These are phyloP conservation scores for Pelargonium cotyledonis DNA, from an alignment of 441 rosid species.

Conservation along the genomic window DNA sequence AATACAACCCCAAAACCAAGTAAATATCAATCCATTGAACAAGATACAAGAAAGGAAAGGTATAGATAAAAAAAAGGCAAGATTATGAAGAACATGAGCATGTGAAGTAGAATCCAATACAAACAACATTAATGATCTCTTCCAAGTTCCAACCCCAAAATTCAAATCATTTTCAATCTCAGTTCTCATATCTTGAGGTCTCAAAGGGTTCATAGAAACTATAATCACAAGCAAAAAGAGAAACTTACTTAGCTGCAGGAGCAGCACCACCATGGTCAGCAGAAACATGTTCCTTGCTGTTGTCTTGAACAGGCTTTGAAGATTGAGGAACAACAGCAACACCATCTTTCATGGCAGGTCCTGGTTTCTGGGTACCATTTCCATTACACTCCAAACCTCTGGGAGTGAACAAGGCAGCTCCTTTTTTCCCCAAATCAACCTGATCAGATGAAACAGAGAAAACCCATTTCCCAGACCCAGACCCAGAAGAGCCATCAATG, in stretches of 20 bases:
- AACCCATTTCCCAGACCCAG: conserved; percentile 35
- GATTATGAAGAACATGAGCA: neutral
- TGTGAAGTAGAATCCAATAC: neutral
- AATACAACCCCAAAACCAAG: no score
- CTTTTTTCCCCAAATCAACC: conserved; percentile 35
- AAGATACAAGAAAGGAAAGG: no score
- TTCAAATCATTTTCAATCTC: neutral
- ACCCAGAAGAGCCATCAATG: conserved; percentile 30
- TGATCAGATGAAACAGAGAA: conserved; percentile 33
- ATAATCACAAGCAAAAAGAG: neutral
- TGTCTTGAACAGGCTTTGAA: conserved; percentile 34
- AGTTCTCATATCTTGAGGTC: neutral
- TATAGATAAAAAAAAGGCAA: neutral
- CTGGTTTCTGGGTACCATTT: conserved; percentile 23
- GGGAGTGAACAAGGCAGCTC: conserved; percentile 36
- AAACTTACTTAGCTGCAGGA: conserved; percentile 52
- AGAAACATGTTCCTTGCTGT: conserved; percentile 28
- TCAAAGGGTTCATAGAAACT: neutral
- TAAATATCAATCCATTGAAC: no score
- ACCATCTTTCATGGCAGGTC: conserved; percentile 25
- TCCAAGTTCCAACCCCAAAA: neutral
- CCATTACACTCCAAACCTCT: conserved; percentile 28
- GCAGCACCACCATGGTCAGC: conserved; percentile 32
- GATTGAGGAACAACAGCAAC: conserved; percentile 26
- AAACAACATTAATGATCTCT: neutral